Conservation (phyloP, 345 rosid species). For the Populus davidiana region DNA sequence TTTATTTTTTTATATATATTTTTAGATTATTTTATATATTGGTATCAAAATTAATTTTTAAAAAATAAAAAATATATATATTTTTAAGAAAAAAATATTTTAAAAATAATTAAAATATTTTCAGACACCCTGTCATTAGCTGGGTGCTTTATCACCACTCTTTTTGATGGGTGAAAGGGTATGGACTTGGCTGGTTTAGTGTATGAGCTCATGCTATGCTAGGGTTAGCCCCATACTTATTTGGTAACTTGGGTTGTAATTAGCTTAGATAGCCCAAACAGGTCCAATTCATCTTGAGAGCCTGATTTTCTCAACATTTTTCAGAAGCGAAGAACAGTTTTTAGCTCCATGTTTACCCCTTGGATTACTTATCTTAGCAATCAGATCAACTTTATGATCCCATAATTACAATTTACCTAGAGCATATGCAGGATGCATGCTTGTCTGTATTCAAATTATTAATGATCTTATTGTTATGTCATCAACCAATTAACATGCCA, state of each 20-base stretch:
- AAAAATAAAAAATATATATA: too few species aligned
- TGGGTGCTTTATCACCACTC: too few species aligned
- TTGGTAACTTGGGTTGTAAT: background rate
- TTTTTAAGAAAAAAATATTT: too few species aligned
- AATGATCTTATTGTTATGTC: conserved; percentile 8
- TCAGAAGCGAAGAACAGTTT: background rate
- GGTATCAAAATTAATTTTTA: too few species aligned
- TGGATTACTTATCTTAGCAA: background rate
- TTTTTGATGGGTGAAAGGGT: too few species aligned
- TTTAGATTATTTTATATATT: too few species aligned
- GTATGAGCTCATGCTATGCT: background rate
- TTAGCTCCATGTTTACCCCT: background rate
- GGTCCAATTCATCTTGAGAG: background rate
- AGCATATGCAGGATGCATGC: background rate
- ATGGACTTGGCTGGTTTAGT: too few species aligned
- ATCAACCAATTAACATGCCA: conserved; percentile 9
- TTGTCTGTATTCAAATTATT: background rate
- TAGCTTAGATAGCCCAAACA: background rate
- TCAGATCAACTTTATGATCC: background rate
- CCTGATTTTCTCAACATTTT: background rate
- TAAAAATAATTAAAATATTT: too few species aligned
- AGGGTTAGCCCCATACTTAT: background rate
- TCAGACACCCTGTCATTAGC: too few species aligned
- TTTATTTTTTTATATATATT: too few species aligned
- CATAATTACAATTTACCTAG: background rate